phyloP scores from a whole-genome alignment of 495 filamentous ascomycete genomes.

The Penicillium samsonianum region DNA sequence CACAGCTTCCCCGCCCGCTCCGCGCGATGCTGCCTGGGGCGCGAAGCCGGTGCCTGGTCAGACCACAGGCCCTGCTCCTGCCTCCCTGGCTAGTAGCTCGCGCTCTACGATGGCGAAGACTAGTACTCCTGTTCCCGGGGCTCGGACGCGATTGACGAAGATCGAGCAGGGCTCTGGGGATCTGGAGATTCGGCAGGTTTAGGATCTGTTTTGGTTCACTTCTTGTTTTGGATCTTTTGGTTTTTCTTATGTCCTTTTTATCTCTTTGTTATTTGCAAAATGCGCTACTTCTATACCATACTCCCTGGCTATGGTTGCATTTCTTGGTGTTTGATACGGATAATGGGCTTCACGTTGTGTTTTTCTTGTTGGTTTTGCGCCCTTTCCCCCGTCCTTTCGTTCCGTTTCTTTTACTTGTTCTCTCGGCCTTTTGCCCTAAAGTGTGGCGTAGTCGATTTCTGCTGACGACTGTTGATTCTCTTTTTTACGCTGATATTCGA shows the following conservation, averaged over 20 bases:
- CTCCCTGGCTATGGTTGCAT: background rate
- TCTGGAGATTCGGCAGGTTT: conserved; percentile 35
- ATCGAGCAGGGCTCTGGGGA: conserved; percentile 17
- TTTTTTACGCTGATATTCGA: background rate
- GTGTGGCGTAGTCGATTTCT: background rate
- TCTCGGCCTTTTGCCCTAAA: background rate
- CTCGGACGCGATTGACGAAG: conserved; percentile 30
- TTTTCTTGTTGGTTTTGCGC: conserved; percentile 16
- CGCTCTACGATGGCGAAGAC: conserved; percentile 28
- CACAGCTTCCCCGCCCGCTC: conserved; percentile 4
- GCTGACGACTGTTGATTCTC: conserved; percentile 1
- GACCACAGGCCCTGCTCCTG: conserved; percentile 3
- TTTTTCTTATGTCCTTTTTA: background rate
- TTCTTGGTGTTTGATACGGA: background rate
- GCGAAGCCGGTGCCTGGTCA: background rate
- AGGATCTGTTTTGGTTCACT: conserved; percentile 10
- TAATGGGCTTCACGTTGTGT: background rate
- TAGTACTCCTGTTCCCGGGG: conserved; percentile 11
- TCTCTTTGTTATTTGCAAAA: background rate
- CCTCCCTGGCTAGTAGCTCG: conserved; percentile 38
- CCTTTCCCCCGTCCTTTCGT: conserved; percentile 5
- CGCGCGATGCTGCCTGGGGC: conserved; percentile 1
- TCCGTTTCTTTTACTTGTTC: conserved; percentile 3
- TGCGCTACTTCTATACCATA: background rate
- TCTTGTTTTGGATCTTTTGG: background rate